Percentiles rank a stretch among this genome's conserved stretches.
Evolutionary conservation across 768 basidiomycete species (phyloP).

Genomic region (Rhodotorula taiwanensis): DNA sequence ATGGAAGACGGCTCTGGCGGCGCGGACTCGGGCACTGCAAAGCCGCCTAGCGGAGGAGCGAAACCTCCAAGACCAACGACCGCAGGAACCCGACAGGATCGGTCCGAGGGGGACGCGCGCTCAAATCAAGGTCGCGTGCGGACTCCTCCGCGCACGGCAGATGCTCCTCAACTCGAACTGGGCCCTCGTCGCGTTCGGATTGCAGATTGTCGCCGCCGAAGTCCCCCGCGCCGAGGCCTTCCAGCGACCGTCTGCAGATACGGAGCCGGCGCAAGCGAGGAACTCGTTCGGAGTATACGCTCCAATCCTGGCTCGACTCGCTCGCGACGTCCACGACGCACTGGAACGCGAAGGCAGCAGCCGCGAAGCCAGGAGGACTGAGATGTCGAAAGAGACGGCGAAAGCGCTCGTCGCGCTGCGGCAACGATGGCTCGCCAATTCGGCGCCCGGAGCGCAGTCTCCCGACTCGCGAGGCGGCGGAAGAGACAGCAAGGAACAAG

Average conservation of each 20-base stretch:
- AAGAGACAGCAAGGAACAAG: background rate
- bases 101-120: too few species aligned
- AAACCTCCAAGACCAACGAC: too few species aligned
- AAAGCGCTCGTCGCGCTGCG: constrained; percentile 18
- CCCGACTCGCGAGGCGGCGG: constrained; percentile 9
- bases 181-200: constrained; percentile 1
- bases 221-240: background rate
- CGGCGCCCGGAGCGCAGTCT: background rate
- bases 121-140: too few species aligned
- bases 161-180: background rate
- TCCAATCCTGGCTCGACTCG: constrained; percentile 11
- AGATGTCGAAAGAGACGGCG: constrained; percentile 12
- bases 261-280: background rate
- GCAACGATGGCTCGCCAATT: constrained; percentile 24
- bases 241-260: background rate
- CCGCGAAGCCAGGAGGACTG: constrained; percentile 2
- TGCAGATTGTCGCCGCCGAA: constrained; percentile 1
- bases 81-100: too few species aligned
- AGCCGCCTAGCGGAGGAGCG: too few species aligned
- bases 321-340: background rate
- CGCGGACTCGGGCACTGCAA: too few species aligned
- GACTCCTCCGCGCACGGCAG: constrained; percentile 10
- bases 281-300: constrained; percentile 16
- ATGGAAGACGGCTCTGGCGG: too few species aligned
- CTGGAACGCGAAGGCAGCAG: background rate